These are phyloP conservation scores for Lablab purpureus DNA, from an alignment of 306 rosid genomes.

Conservation along the genomic window DNA sequence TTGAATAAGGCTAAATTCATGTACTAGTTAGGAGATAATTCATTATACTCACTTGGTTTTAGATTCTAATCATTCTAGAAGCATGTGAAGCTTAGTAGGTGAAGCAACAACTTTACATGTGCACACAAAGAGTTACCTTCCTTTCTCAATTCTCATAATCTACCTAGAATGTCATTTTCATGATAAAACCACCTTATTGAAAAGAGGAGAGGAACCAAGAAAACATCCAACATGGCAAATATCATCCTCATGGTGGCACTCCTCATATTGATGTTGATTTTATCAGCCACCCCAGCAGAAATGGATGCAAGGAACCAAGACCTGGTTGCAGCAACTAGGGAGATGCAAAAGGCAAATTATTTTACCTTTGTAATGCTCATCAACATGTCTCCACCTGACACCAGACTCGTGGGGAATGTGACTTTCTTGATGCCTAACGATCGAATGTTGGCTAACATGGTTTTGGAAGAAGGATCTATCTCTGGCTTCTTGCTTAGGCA, in stretches of 20 bases:
- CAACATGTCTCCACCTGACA: constrained; percentile 60
- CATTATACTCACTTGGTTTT: neutral
- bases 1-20: too few relatives aligned
- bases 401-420: constrained; percentile 50
- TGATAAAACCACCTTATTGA: constrained; percentile 42
- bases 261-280: constrained; percentile 25
- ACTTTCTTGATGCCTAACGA: constrained; percentile 85
- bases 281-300: constrained; percentile 25
- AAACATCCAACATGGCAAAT: constrained; percentile 38
- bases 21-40: neutral
- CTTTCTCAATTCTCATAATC: neutral
- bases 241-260: neutral
- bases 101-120: constrained; percentile 59
- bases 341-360: constrained; percentile 78
- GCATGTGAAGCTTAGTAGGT: constrained; percentile 61
- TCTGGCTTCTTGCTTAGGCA: constrained; percentile 62
- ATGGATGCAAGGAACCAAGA: constrained; percentile 26
- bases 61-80: constrained; percentile 45
- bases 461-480: constrained; percentile 34
- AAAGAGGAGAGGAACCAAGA: constrained; percentile 15
- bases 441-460: constrained; percentile 51
- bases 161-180: constrained; percentile 11
- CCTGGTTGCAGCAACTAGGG: constrained; percentile 53
- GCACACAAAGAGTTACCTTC: constrained; percentile 25
- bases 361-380: constrained; percentile 69